phyloP scores from a whole-genome alignment of 164 flowering plant genomes.

The Cinnamomum chago region DNA sequence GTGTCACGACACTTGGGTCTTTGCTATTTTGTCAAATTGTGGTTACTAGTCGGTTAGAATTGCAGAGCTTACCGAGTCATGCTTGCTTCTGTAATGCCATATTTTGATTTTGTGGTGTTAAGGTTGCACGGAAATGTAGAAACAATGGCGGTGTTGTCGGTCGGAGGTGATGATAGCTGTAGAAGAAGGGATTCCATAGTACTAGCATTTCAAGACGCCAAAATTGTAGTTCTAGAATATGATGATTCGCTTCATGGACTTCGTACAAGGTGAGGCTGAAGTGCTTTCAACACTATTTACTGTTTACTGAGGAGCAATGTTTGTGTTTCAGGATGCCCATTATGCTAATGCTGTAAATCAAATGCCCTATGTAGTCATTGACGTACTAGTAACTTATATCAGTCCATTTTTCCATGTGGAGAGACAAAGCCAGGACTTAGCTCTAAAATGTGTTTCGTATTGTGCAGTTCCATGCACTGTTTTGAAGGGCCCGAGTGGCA shows the following conservation, averaged over 20 bases:
- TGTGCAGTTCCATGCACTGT: conserved; percentile 91
- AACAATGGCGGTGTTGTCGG: conserved; percentile 64
- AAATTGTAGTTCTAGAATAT: conserved; percentile 83
- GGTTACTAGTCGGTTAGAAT: background rate
- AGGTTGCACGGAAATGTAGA: conserved; percentile 97
- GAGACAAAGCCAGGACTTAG: background rate
- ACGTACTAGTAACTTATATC: background rate
- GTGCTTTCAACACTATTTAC: background rate
- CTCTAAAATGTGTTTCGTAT: background rate
- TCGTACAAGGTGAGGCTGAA: conserved; percentile 61
- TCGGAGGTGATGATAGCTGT: conserved; percentile 49
- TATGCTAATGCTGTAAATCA: background rate
- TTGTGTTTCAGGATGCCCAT: background rate
- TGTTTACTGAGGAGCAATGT: background rate
- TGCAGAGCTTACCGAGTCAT: background rate
- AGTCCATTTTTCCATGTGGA: background rate
- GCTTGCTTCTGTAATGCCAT: background rate
- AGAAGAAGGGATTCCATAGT: conserved; percentile 87
- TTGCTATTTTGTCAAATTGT: too few species aligned
- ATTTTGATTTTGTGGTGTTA: conserved; percentile 9
- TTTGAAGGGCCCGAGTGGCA: conserved; percentile 98
- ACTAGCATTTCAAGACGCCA: conserved; percentile 77
- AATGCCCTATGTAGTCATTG: background rate
- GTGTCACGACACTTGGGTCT: too few species aligned
- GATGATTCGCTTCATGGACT: conserved; percentile 92